Evolutionary conservation across 164 flowering plant genomes (phyloP).

Genomic region (Chloranthus sessilifolius): DNA sequence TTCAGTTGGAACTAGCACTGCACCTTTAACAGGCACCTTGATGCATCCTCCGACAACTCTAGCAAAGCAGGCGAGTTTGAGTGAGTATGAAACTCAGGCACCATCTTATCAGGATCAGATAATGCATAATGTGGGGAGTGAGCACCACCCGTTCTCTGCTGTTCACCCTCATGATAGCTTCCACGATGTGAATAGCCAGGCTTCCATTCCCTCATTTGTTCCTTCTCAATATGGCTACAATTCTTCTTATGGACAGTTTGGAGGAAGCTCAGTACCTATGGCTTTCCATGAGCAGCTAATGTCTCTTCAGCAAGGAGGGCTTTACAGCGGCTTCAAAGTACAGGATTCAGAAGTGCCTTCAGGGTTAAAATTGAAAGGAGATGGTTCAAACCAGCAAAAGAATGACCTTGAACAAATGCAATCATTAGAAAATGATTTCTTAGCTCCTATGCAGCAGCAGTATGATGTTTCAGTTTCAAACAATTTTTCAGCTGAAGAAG

Average conservation of each 20-base stretch:
- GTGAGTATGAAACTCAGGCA: constrained; percentile 22
- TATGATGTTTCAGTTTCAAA: constrained; percentile 21
- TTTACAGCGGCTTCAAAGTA: constrained; percentile 16
- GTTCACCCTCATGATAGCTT: constrained; percentile 21
- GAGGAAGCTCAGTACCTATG: constrained; percentile 22
- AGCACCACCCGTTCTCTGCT: constrained; percentile 21
- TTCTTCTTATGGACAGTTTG: constrained; percentile 21
- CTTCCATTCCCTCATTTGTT: constrained; percentile 20
- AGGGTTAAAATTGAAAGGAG: constrained; percentile 36
- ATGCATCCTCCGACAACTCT: constrained; percentile 20
- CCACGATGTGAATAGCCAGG: constrained; percentile 18
- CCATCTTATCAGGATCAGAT: constrained; percentile 26
- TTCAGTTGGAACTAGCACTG: constrained; percentile 25
- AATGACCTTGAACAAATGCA: constrained; percentile 23
- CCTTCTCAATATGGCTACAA: constrained; percentile 26
- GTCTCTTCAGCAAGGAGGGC: constrained; percentile 22
- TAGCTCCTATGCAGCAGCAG: constrained; percentile 20
- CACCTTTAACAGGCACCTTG: constrained; percentile 17
- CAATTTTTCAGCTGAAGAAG: constrained; percentile 20
- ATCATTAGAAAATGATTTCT: constrained; percentile 24
- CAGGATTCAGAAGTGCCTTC: constrained; percentile 19
- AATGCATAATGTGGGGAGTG: constrained; percentile 21
- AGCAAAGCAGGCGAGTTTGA: constrained; percentile 20
- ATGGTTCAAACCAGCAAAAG: constrained; percentile 23
- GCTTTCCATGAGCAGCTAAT: constrained; percentile 24